Evolutionary conservation across 306 rosid genomes (phyloP), one percentile per base, ranked within the genome.

Genomic region (Vicia sativa): DNA sequence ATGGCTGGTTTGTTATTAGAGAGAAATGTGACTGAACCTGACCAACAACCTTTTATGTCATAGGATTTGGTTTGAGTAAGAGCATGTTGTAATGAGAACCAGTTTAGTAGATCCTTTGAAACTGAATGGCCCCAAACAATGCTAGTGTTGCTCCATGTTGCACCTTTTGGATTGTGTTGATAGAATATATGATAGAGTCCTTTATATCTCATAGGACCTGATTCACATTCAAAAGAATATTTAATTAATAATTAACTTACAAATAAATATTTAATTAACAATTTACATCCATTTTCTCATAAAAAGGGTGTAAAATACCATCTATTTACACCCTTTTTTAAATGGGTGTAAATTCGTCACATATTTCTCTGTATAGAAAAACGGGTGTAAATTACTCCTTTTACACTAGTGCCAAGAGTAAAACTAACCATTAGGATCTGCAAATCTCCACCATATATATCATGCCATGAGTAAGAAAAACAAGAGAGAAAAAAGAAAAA

Each of bases 391-490:
- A n/a, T n/a, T n/a, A n/a, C n/a, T n/a, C n/a, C n/a, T n/a, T n/a
- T n/a, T n/a, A n/a, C n/a, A n/a, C n/a, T n/a, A n/a, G n/a, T n/a
- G n/a, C n/a, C n/a, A n/a, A n/a, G 53, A 78, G 41, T 12, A 43
- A 29, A 75, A 39, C 78, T 52, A 54, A 84, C 86, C 86, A 56
- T 84, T 84, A 18, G 88, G 88, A 61, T 84, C 88, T 75, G 59
- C 21, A 35, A n/a, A 34, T 34, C 7, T 34, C 38, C 46, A 37
- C 72, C 80, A 44, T 68, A 14, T 29, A 44, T 68, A 14, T 29
- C 46, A 79, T 43, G 68, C 11, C 62, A 37, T 68, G 26, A 70
- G 42, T 16, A 11, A 26, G 9, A 35, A 48, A 48, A 18, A 10
- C 6, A 70, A 53, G 70, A 72, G 67, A 16, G 37, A 49, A 37